A percentile compares a stretch with the other conserved stretches of the same genome.
Conservation (phyloP, 73 alveolate species). For the Paramecium tetraurelia region DNA sequence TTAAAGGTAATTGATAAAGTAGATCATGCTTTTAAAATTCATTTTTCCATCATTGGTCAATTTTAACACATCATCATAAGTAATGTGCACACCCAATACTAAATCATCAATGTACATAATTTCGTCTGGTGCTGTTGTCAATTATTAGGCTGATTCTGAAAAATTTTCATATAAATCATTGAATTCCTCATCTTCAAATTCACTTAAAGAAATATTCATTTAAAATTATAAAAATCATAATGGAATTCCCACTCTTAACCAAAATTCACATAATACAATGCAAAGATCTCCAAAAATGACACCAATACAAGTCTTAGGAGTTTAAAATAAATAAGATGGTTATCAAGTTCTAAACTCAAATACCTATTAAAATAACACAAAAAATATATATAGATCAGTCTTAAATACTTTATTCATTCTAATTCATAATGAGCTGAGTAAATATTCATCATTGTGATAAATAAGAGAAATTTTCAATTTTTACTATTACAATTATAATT, state of each 20-base stretch:
- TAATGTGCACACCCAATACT: neutral
- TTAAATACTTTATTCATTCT: neutral
- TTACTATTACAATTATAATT: neutral
- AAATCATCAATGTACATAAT: neutral
- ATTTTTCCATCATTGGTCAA: slow-evolving; percentile 20
- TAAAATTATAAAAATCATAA: neutral
- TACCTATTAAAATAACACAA: neutral
- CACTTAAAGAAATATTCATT: slow-evolving; percentile 21
- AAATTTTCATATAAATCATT: neutral
- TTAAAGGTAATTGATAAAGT: neutral
- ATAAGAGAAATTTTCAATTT: neutral
- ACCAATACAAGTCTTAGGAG: neutral
- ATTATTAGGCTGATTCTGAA: neutral
- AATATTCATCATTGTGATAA: neutral
- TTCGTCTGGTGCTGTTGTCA: neutral
- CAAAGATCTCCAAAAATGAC: neutral
- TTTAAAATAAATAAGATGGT: neutral
- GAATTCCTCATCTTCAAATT: slow-evolving; percentile 20
- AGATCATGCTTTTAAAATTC: neutral
- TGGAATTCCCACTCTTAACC: neutral
- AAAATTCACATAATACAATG: neutral
- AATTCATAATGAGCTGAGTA: slow-evolving; percentile 29
- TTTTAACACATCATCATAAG: slow-evolving; percentile 33
- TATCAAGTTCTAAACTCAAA: neutral
- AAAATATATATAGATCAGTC: neutral